These are phyloP conservation scores for Stevia rebaudiana DNA, from an alignment of 140 eudicot genomes.

Conservation along the genomic window DNA sequence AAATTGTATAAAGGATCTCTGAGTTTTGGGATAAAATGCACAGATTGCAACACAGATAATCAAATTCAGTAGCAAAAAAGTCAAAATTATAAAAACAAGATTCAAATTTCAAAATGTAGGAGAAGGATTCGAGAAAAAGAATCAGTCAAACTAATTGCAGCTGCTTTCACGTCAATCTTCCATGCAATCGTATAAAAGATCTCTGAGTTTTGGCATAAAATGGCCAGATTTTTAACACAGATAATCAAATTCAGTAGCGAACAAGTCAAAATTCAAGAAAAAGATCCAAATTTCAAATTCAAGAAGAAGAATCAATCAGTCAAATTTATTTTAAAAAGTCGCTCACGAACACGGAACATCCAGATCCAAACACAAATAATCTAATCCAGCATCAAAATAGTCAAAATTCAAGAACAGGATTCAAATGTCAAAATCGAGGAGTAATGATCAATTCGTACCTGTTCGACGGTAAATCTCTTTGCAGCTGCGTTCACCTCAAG, in stretches of 20 bases:
- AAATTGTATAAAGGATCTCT: too few species aligned
- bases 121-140: too few species aligned
- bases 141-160: too few species aligned
- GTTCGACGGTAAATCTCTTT: neutral
- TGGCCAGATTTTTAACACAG: neutral
- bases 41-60: neutral
- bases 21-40: too few species aligned
- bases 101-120: neutral
- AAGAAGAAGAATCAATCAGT: neutral
- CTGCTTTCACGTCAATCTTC: too few species aligned
- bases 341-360: neutral
- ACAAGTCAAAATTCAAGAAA: constrained; percentile 2
- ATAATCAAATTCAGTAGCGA: neutral
- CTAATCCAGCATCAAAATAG: neutral
- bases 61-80: neutral
- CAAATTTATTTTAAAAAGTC: neutral
- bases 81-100: constrained; percentile 4
- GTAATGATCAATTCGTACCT: neutral
- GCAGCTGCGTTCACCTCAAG: constrained; percentile 11
- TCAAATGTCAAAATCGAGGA: neutral
- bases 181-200: too few species aligned
- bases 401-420: neutral
- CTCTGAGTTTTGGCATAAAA: too few species aligned
- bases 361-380: neutral
- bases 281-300: neutral